A percentile compares a stretch with the other conserved stretches of the same genome.
These are phyloP conservation scores for Cadophora gregata DNA, from an alignment of 2,329 filamentous ascomycete species.

Conservation along the genomic window DNA sequence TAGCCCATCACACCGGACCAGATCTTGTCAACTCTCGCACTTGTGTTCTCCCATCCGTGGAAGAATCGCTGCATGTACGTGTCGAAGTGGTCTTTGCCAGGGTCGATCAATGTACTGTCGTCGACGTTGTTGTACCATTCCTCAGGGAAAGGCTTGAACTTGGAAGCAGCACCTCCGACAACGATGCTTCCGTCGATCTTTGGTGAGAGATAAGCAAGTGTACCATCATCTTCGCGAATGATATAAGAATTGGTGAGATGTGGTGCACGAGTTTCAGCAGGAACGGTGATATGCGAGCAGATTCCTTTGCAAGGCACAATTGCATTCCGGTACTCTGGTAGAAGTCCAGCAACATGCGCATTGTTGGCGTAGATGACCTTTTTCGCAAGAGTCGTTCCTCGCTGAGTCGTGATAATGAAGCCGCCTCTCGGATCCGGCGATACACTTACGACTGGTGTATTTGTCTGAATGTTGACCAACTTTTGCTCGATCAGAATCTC, in stretches of 20 bases:
- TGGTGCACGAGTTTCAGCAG: neutral
- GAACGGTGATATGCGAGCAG: conserved; percentile 16
- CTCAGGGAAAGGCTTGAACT: conserved; percentile 42
- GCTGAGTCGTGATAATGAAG: conserved; percentile 58
- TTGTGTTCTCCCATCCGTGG: conserved; percentile 54
- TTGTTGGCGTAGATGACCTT: conserved; percentile 70
- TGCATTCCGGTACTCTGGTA: conserved; percentile 30
- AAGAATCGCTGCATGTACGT: conserved; percentile 56
- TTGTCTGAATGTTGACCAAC: conserved; percentile 56
- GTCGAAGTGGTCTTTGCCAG: conserved; percentile 52
- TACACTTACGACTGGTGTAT: conserved; percentile 50
- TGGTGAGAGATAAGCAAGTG: conserved; percentile 38
- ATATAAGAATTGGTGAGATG: conserved; percentile 20
- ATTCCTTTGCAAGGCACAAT: conserved; percentile 31
- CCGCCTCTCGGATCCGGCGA: conserved; percentile 35
- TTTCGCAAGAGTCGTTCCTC: conserved; percentile 59
- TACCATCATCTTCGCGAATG: conserved; percentile 19
- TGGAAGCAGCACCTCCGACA: conserved; percentile 50
- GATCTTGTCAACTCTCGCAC: conserved; percentile 44
- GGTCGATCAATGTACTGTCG: conserved; percentile 52
- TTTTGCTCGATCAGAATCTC: conserved; percentile 51
- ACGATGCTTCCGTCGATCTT: conserved; percentile 43
- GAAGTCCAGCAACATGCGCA: conserved; percentile 57
- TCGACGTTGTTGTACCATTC: conserved; percentile 55
- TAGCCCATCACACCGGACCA: conserved; percentile 50